Percentiles rank a stretch among this genome's conserved stretches.
These are phyloP conservation scores for Lipomyces orientalis DNA, from an alignment of 805 yeast genomes.

Conservation along the genomic window DNA sequence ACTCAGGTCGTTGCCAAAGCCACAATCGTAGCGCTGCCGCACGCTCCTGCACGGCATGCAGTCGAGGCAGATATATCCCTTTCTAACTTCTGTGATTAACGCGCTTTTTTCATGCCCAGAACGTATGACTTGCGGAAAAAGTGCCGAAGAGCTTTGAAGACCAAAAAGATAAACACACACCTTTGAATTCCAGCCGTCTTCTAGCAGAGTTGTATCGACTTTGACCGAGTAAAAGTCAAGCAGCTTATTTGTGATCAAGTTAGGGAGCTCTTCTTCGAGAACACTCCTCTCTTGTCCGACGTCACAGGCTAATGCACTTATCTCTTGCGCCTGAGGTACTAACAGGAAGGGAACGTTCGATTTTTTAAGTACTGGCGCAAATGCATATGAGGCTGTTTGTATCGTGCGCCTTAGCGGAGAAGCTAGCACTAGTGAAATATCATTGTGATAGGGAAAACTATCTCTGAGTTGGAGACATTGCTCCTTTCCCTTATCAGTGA, in stretches of 20 bases:
- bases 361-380: neutral
- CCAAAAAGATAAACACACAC: neutral
- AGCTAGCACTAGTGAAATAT: neutral
- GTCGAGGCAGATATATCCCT: neutral
- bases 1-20: neutral
- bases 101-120: no score
- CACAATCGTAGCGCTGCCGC: neutral
- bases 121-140: no score
- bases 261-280: neutral
- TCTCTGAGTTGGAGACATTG: neutral
- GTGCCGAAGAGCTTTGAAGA: neutral
- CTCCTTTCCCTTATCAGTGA: neutral
- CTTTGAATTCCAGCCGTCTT: conserved; percentile 1
- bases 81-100: neutral
- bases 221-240: neutral
- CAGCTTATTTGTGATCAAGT: neutral
- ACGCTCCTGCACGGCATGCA: neutral
- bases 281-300: neutral
- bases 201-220: neutral
- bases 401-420: neutral
- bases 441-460: neutral
- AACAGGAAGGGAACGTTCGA: neutral
- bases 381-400: neutral
- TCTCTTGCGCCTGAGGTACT: neutral
- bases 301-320: neutral